A percentile compares a stretch with the other conserved stretches of the same genome.
These are phyloP conservation scores for Lepidium sativum DNA, from an alignment of 345 rosid species.

Conservation along the genomic window DNA sequence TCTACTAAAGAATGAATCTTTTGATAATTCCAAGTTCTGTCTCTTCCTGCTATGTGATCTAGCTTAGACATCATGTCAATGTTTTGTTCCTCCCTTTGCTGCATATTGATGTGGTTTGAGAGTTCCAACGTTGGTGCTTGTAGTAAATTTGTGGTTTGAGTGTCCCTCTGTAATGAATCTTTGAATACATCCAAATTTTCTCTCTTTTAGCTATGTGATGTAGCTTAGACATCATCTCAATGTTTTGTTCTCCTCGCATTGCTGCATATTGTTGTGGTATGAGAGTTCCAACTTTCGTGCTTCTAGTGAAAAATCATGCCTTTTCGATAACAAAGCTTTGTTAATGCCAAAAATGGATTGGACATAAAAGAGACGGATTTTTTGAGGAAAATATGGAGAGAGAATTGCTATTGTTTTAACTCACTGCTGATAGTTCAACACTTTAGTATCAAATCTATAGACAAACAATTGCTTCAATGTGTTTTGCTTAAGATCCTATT, in stretches of 20 bases:
- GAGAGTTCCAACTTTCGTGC: not conserved
- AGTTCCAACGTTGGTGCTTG: not conserved
- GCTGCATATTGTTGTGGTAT: not conserved
- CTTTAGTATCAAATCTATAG: not conserved
- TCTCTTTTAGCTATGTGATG: not conserved
- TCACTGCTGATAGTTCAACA: not conserved
- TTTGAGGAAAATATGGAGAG: too few species aligned
- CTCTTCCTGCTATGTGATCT: not conserved
- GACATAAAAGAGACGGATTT: not conserved
- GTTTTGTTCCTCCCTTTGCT: not conserved
- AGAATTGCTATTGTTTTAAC: not conserved
- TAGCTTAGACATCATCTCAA: not conserved
- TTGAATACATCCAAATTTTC: not conserved
- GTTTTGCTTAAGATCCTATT: not conserved
- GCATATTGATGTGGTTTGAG: not conserved
- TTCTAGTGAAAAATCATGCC: not conserved
- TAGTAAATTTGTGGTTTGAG: not conserved
- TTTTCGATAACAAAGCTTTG: not conserved
- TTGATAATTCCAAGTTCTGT: not conserved
- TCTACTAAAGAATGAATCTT: not conserved
- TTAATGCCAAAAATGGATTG: not conserved
- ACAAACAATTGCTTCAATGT: not conserved
- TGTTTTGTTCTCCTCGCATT: not conserved
- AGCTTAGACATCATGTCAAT: not conserved
- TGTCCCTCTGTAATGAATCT: too few species aligned